A percentile compares a stretch with the other conserved stretches of the same genome.
These are phyloP conservation scores for Papiliotrema flavescens DNA, from an alignment of 1,284 basidiomycete species.

Conservation along the genomic window DNA sequence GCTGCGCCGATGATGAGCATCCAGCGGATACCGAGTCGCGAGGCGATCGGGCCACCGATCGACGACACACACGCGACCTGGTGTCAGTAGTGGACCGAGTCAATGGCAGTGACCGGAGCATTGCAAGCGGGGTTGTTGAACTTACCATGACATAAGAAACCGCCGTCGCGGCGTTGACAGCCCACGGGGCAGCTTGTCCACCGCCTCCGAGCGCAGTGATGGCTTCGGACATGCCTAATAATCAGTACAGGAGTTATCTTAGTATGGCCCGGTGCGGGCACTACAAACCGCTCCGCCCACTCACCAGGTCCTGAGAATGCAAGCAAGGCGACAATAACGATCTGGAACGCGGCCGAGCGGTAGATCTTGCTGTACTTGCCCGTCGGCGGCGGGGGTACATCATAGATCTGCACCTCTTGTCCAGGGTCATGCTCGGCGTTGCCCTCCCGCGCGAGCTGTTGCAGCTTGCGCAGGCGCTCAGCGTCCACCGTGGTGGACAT, in stretches of 20 bases:
- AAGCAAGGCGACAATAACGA: conserved; percentile 6
- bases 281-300: no score
- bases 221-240: conserved; percentile 8
- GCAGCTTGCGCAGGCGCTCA: not conserved
- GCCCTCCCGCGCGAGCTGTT: not conserved
- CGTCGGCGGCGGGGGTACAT: not conserved
- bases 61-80: conserved; percentile 9
- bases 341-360: conserved; percentile 8
- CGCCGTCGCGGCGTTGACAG: conserved; percentile 8
- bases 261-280: no score
- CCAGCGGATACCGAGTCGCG: conserved; percentile 11
- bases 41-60: conserved; percentile 12
- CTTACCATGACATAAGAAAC: not conserved
- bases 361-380: conserved; percentile 3
- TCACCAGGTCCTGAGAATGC: conserved; percentile 7
- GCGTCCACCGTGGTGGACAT: not conserved
- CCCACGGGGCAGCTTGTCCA: conserved; percentile 10
- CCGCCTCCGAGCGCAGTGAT: conserved; percentile 13
- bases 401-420: conserved; percentile 2
- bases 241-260: no score
- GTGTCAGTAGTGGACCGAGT: not conserved
- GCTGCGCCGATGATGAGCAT: conserved; percentile 18
- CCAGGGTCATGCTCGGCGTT: not conserved
- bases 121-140: not conserved
- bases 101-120: conserved; percentile 5